Evolutionary conservation across 768 basidiomycete species (phyloP), one percentile per base, ranked within the genome.

Genomic region (Pulveroboletus sp.): DNA sequence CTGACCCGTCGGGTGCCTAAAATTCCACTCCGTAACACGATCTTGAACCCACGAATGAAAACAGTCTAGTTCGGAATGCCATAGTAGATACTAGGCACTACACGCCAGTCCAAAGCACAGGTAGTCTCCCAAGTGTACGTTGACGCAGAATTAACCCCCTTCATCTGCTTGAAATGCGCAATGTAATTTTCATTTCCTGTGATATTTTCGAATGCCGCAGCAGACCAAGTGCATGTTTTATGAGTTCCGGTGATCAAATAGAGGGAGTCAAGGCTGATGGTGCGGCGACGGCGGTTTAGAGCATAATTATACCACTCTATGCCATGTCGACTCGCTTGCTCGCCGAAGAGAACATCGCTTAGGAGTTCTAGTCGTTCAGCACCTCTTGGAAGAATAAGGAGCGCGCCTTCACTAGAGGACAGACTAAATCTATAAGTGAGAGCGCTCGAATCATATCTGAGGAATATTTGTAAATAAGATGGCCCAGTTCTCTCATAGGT

Each of bases 31-130:
- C 54, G 42, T 7, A 47, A 12, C 8, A 39, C 37, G 27, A 55
- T 52, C 21, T 55, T 60, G 37, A 56, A 58, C 4, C 60, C 60
- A 3, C 49, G 51, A n/a, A 61, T 54, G 38, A 61, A 62, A 7
- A 61, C 46, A 17, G 43, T 40, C 45, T 62, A 58, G 21, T 62
- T 59, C 21, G 37, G 44, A 32, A 32, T 33, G 3, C 36, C 33
- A 24, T n/a, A 18, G 10, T 45, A 42, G 14, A 45, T 4, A 2
- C 30, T 3, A 6, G 49, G 49, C 10, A 42, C 42, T 6, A 12
- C 43, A 33, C 32, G 43, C 43, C 43, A 44, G 24, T 44, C 43
- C 24, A 50, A 24, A 24, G 49, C 24, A 28, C 17, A 12, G 27
- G 49, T 33, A 5, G 44, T 26, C 3, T 36, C 35, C 45, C 57